Evolutionary conservation across 805 yeast genomes (phyloP), one percentile per base, ranked within the genome.

Genomic region (Sugiyamaella lignohabitans): DNA sequence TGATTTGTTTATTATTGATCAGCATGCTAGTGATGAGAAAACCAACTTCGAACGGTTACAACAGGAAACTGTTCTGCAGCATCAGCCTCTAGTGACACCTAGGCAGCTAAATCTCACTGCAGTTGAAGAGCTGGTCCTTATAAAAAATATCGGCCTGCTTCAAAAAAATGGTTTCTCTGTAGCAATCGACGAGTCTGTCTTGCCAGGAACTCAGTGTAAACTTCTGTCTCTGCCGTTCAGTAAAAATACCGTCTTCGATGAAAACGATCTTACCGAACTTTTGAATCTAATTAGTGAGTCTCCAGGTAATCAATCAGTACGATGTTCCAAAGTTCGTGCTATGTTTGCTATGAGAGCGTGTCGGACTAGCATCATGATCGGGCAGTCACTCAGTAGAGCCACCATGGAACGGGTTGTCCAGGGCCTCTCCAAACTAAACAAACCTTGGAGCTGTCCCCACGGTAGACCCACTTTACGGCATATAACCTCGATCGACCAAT

Each of bases 381-480:
- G 99, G 0, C 81, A 75, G 53, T 76, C 82, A 3, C 69, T 93
- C 39, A 72, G 70, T 5, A 53, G 46, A 24, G 69, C 62, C 5
- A 74, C 78, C 5, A 93, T 93, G 99, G 60, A 64, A 1, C 67
- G 59, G 34, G 79, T 93, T 2, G 89, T 93, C 4, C 61, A 67
- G 24, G 75, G 87, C 58, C 67, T 93, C 44, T 78, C 91, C 10
- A 68, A 63, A 0, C 69, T 93, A 34, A 89, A 87, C 51, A 86
- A 87, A 60, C 99, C 99, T 0, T 93, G 99, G 98, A 74, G 74
- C 46, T 75, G 80, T 55, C 99, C 99, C 0, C 99, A 93, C 65
- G 98, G 99, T 0, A 70, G 99, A 53, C 99, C 98, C 0, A 93
- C 99, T 1, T 80, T 93, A 84, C 74, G 98, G 46, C 97, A 91